Conservation (phyloP, 176 grass and related monocot genomes). For the Musa itinerans region DNA sequence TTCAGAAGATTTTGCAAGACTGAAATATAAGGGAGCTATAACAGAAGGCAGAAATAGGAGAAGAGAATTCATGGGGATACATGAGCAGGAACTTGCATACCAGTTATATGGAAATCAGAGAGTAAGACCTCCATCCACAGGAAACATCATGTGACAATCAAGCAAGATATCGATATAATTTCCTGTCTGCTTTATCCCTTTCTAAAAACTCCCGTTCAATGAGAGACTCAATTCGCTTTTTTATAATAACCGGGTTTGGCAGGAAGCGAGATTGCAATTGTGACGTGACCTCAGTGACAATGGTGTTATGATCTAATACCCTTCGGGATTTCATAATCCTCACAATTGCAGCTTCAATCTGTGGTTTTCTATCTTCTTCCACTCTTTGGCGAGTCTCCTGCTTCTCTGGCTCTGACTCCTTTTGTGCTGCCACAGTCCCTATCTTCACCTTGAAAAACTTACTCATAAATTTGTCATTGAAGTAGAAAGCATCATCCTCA, state of each 20-base stretch:
- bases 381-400: slow-evolving; percentile 89
- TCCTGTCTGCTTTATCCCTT: slow-evolving; percentile 92
- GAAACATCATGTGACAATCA: slow-evolving; percentile 9
- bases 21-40: too few relatives aligned
- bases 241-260: slow-evolving; percentile 91
- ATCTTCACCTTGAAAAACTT: slow-evolving; percentile 98
- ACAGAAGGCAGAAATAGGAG: too few relatives aligned
- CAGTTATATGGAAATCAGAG: too few relatives aligned
- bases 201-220: slow-evolving; percentile 97
- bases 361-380: slow-evolving; percentile 94
- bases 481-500: slow-evolving; percentile 83
- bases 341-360: slow-evolving; percentile 93
- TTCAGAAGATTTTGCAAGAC: too few relatives aligned
- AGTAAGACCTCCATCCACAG: too few relatives aligned
- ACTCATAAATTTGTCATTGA: slow-evolving; percentile 94
- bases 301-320: slow-evolving; percentile 91
- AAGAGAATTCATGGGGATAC: too few relatives aligned
- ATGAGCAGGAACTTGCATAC: background rate
- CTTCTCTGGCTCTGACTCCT: slow-evolving; percentile 95
- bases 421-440: slow-evolving; percentile 84
- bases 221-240: slow-evolving; percentile 89
- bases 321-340: slow-evolving; percentile 92
- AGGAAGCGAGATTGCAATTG: slow-evolving; percentile 87
- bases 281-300: slow-evolving; percentile 87
- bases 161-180: slow-evolving; percentile 96